phyloP scores from a whole-genome alignment of 176 grass and related monocot species.

The Lolium multiflorum region DNA sequence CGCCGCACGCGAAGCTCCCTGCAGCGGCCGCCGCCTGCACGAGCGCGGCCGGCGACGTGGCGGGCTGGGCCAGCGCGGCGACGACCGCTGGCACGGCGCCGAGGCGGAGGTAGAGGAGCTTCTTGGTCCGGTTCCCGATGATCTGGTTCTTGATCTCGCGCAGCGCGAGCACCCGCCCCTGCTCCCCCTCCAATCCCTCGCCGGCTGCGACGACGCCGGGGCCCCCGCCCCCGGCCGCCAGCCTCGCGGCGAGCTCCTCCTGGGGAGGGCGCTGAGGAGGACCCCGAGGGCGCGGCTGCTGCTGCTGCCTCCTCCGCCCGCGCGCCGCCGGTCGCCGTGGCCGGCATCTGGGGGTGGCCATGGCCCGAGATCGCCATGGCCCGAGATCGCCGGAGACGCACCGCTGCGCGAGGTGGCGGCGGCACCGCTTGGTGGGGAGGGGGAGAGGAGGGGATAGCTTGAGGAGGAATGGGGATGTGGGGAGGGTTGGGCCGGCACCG shows the following conservation, averaged over 20 bases:
- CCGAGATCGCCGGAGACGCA: too few relatives aligned
- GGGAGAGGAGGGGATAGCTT: too few relatives aligned
- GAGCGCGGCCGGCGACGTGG: conserved; percentile 53
- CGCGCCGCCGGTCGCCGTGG: conserved; percentile 67
- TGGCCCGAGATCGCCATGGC: too few relatives aligned
- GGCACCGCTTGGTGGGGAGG: too few relatives aligned
- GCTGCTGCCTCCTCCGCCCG: conserved; percentile 42
- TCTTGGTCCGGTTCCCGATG: conserved; percentile 98
- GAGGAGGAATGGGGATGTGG: too few relatives aligned
- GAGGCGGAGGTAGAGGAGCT: conserved; percentile 84
- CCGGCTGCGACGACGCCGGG: conserved; percentile 17
- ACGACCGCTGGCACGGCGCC: conserved; percentile 86
- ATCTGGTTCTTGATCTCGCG: conserved; percentile 99
- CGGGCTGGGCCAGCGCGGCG: conserved; percentile 58
- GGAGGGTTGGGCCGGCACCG: too few relatives aligned
- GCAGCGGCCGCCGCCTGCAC: conserved; percentile 85
- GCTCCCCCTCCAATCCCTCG: conserved; percentile 43
- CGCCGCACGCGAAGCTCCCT: conserved; percentile 95
- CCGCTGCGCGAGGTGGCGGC: too few relatives aligned
- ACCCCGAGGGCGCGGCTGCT: conserved; percentile 5
- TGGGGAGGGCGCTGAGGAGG: conserved; percentile 35
- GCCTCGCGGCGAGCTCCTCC: conserved; percentile 62
- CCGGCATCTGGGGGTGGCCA: conserved; percentile 58
- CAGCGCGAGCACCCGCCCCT: conserved; percentile 68
- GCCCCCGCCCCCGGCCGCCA: conserved; percentile 47